Evolutionary conservation across 1,139 yeast species (phyloP).

Genomic region (Groenewaldozyma auringiensis): DNA sequence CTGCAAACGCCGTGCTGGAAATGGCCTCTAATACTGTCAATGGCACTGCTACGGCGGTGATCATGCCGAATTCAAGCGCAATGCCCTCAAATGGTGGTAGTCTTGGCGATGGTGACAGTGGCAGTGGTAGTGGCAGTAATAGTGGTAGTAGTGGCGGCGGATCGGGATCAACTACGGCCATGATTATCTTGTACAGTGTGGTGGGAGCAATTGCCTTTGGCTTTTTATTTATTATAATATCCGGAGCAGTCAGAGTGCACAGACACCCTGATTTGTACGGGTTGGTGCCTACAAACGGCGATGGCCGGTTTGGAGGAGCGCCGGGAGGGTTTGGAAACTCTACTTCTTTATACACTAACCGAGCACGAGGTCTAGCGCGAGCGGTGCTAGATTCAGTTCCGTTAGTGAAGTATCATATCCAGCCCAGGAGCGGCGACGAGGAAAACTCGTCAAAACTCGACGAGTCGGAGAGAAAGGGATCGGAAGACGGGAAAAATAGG

Average conservation of each 20-base stretch:
- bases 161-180: conserved; percentile 23
- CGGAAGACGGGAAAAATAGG: conserved; percentile 1
- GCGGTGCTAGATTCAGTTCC: conserved; percentile 35
- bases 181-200: conserved; percentile 28
- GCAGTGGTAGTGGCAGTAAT: background rate
- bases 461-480: background rate
- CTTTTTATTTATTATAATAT: conserved; percentile 27
- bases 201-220: conserved; percentile 28
- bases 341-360: conserved; percentile 16
- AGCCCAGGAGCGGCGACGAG: conserved; percentile 3
- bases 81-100: conserved; percentile 3
- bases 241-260: conserved; percentile 31
- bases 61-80: conserved; percentile 15
- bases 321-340: conserved; percentile 14
- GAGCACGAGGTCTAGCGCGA: conserved; percentile 32
- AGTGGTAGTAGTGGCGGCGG: conserved; percentile 8
- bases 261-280: conserved; percentile 34
- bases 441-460: background rate
- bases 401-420: conserved; percentile 24
- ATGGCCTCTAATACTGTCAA: conserved; percentile 16
- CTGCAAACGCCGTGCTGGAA: conserved; percentile 21
- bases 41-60: conserved; percentile 14
- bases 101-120: conserved; percentile 4
- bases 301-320: background rate
- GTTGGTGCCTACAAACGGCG: conserved; percentile 14